These are phyloP conservation scores for Beauveria medogensis DNA, from an alignment of 2,329 filamentous ascomycete species.

Conservation along the genomic window DNA sequence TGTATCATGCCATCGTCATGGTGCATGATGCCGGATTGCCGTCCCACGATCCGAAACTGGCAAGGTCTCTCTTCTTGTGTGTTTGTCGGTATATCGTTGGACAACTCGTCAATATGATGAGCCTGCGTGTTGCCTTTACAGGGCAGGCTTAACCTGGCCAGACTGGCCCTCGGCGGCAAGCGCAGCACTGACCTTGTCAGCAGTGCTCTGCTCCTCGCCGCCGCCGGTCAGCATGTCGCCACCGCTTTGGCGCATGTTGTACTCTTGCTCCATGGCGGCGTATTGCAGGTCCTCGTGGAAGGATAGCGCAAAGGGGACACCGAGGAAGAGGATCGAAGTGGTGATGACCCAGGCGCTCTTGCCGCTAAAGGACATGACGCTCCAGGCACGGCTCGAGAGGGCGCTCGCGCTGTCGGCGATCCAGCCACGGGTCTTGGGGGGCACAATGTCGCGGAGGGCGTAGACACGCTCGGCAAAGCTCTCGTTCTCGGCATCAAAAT, in stretches of 20 bases:
- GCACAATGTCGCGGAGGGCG: slow-evolving; percentile 68
- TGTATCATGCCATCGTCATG: slow-evolving; percentile 5
- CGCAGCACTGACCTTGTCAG: slow-evolving; percentile 40
- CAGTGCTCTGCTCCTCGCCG: slow-evolving; percentile 34
- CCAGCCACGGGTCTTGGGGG: slow-evolving; percentile 61
- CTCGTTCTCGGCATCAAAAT: slow-evolving; percentile 53
- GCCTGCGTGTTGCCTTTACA: slow-evolving; percentile 29
- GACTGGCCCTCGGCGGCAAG: slow-evolving; percentile 28
- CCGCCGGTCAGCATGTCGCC: slow-evolving; percentile 58
- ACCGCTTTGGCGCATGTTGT: slow-evolving; percentile 88
- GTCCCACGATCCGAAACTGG: not conserved
- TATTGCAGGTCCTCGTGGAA: slow-evolving; percentile 95
- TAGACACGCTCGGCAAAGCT: slow-evolving; percentile 60
- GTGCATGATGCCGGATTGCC: slow-evolving; percentile 3
- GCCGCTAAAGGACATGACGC: slow-evolving; percentile 62
- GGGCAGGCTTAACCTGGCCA: slow-evolving; percentile 38
- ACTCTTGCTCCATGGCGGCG: slow-evolving; percentile 95
- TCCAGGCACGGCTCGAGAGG: slow-evolving; percentile 40
- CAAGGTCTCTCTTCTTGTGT: not conserved
- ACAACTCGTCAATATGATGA: not conserved
- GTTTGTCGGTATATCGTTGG: not conserved
- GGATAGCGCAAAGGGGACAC: slow-evolving; percentile 87
- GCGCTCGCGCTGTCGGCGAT: slow-evolving; percentile 54
- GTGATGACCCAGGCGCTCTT: slow-evolving; percentile 87
- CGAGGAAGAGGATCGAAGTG: slow-evolving; percentile 80